Evolutionary conservation across 805 yeast species (phyloP).

Genomic region (Candida pseudoglaebosa): DNA sequence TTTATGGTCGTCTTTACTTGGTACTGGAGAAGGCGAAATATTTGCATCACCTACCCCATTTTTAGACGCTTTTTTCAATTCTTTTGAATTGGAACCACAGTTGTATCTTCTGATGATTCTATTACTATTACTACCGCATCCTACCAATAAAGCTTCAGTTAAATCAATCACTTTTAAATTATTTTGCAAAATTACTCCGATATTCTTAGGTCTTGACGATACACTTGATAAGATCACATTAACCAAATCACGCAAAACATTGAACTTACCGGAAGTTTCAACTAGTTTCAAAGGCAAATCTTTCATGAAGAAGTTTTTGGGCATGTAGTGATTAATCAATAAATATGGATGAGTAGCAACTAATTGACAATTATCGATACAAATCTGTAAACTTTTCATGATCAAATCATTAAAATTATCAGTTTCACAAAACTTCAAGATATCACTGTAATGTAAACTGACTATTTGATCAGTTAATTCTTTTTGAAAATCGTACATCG

Average conservation of each 20-base stretch:
- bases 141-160: slow-evolving; percentile 65
- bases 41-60: background rate
- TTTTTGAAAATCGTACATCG: slow-evolving; percentile 81
- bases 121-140: slow-evolving; percentile 53
- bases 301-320: slow-evolving; percentile 67
- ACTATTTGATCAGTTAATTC: slow-evolving; percentile 89
- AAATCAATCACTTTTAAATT: slow-evolving; percentile 65
- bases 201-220: slow-evolving; percentile 36
- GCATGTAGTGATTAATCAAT: slow-evolving; percentile 79
- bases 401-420: slow-evolving; percentile 49
- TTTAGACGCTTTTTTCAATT: slow-evolving; percentile 19
- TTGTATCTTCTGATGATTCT: slow-evolving; percentile 52
- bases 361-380: slow-evolving; percentile 69
- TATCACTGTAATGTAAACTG: slow-evolving; percentile 86
- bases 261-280: slow-evolving; percentile 82
- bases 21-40: too few species aligned
- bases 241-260: slow-evolving; percentile 60
- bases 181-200: slow-evolving; percentile 69
- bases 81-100: slow-evolving; percentile 57
- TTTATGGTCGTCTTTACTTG: background rate
- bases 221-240: slow-evolving; percentile 38
- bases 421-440: slow-evolving; percentile 77
- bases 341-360: slow-evolving; percentile 89
- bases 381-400: slow-evolving; percentile 69
- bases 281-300: slow-evolving; percentile 68